Percentiles rank a stretch among this genome's conserved stretches.
phyloP scores from a whole-genome alignment of 257 asterid species.

The Solanum pimpinellifolium region DNA sequence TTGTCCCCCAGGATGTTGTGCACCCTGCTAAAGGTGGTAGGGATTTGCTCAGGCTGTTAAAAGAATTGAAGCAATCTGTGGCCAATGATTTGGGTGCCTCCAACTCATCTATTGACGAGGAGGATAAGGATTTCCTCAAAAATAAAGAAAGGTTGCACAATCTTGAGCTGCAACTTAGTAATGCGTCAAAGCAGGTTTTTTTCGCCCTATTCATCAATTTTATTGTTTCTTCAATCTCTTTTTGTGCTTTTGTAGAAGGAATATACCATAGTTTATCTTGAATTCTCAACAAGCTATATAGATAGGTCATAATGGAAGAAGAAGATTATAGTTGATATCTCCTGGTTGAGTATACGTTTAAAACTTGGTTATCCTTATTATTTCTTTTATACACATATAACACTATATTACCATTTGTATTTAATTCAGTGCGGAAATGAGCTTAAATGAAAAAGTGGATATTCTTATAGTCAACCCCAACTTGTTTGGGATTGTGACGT shows the following conservation, averaged over 20 bases:
- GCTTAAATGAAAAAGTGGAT: not conserved
- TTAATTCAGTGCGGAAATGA: not conserved
- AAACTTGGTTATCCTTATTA: no score
- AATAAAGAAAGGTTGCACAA: conserved; percentile 61
- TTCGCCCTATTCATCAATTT: not conserved
- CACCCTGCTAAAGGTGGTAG: conserved; percentile 89
- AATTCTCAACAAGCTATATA: not conserved
- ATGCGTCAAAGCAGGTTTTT: conserved; percentile 69
- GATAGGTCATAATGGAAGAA: no score
- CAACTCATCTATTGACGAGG: conserved; percentile 63
- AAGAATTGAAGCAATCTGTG: conserved; percentile 91
- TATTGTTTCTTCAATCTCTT: not conserved
- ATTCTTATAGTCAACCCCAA: not conserved
- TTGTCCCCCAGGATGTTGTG: conserved; percentile 81
- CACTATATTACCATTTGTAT: not conserved
- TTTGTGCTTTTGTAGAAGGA: not conserved
- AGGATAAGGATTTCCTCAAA: conserved; percentile 76
- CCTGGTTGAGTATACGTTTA: no score
- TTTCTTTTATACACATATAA: no score
- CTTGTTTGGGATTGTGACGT: not conserved
- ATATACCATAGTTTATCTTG: not conserved
- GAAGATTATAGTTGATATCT: no score
- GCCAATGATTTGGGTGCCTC: conserved; percentile 80
- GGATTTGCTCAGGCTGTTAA: conserved; percentile 82
- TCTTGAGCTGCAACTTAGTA: conserved; percentile 81